phyloP scores from a whole-genome alignment of 352 stramenopile species.

The Phytophthora citrophthora region DNA sequence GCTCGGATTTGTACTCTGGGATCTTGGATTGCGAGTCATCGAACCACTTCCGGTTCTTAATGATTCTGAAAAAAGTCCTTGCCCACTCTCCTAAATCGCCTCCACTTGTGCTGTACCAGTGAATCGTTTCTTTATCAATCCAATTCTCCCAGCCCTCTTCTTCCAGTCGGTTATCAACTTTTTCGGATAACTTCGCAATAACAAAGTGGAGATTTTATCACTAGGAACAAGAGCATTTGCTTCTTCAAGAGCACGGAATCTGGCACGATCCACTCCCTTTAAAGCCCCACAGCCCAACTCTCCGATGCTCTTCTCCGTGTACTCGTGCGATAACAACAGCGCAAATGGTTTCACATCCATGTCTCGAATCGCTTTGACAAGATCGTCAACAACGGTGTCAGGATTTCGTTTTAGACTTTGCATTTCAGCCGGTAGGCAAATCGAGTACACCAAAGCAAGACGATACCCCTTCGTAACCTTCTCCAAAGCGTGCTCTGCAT shows the following conservation, averaged over 20 bases:
- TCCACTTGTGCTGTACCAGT: neutral
- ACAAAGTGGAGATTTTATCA: conserved; percentile 24
- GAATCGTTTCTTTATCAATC: neutral
- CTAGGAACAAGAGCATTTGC: conserved; percentile 11
- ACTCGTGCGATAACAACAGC: conserved; percentile 29
- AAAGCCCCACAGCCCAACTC: conserved; percentile 19
- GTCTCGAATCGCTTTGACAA: neutral
- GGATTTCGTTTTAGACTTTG: neutral
- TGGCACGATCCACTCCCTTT: conserved; percentile 28
- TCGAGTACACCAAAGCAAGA: conserved; percentile 13
- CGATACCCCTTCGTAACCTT: no score
- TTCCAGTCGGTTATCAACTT: neutral
- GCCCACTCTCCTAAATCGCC: neutral
- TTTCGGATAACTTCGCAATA: conserved; percentile 4
- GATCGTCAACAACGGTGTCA: conserved; percentile 5
- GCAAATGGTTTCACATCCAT: conserved; percentile 15
- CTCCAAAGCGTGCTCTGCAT: no score
- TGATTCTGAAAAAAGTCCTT: no score
- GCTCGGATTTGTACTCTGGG: no score
- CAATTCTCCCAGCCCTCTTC: neutral
- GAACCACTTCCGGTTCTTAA: no score
- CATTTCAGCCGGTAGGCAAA: conserved; percentile 25
- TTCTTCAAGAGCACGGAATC: conserved; percentile 25
- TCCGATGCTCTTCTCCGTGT: conserved; percentile 33
- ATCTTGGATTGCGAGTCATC: no score